Evolutionary conservation across 345 rosid species (phyloP).

Genomic region (Melaleuca quinquenervia): DNA sequence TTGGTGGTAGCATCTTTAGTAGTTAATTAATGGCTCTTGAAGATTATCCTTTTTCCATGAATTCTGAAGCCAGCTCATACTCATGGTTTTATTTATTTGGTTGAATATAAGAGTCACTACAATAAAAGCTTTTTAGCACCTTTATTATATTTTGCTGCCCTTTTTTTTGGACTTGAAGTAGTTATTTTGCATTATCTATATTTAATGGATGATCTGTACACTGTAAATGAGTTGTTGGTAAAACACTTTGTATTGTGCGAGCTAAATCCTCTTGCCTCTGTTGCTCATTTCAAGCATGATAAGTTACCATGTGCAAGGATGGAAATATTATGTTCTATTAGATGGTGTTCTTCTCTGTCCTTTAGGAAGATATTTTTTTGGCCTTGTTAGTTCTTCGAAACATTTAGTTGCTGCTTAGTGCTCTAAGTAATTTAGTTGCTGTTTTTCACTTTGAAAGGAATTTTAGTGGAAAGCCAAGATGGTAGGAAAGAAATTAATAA

Average conservation of each 20-base stretch:
- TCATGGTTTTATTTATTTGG: neutral
- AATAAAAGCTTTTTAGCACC: neutral
- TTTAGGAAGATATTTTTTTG: neutral
- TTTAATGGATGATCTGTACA: neutral
- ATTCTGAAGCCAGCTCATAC: neutral
- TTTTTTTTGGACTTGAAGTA: neutral
- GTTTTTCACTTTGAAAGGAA: neutral
- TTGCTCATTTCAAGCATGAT: neutral
- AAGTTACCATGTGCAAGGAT: neutral
- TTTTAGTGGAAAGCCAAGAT: neutral
- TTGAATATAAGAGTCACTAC: neutral
- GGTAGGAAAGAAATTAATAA: neutral
- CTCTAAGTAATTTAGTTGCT: neutral
- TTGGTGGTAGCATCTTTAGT: neutral
- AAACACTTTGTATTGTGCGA: neutral
- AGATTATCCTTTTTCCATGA: neutral
- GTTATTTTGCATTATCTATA: neutral
- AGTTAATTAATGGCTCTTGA: neutral
- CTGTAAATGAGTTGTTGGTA: neutral
- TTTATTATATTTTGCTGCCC: neutral
- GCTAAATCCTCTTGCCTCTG: neutral
- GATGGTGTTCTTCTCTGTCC: neutral
- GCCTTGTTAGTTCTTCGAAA: neutral
- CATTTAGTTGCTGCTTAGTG: neutral
- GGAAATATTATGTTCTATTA: neutral